Conservation (phyloP, 2,329 filamentous ascomycete species). For the Gyromitra esculenta region DNA sequence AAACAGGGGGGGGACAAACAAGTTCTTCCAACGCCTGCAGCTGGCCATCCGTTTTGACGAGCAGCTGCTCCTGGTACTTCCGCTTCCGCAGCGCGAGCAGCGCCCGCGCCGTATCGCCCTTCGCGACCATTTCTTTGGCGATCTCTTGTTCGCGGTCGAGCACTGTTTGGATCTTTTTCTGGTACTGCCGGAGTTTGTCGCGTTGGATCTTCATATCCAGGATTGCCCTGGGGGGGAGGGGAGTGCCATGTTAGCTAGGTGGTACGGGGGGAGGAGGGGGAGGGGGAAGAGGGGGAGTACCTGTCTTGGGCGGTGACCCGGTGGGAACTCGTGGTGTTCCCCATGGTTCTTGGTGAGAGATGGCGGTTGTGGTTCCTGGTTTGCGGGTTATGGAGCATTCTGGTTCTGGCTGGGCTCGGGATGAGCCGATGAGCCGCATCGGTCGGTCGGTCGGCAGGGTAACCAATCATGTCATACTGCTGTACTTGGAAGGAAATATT, state of each 20-base stretch:
- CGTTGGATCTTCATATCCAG: constrained; percentile 63
- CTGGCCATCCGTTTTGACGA: constrained; percentile 80
- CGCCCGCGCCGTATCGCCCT: constrained; percentile 77
- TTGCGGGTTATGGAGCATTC: neutral
- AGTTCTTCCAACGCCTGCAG: constrained; percentile 71
- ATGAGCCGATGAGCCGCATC: constrained; percentile 30
- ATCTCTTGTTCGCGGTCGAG: constrained; percentile 77
- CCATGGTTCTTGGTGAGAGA: constrained; percentile 77
- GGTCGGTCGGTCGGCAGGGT: neutral
- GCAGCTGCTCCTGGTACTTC: constrained; percentile 80
- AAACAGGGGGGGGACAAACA: constrained; percentile 62
- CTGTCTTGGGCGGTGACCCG: constrained; percentile 67
- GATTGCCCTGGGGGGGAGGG: constrained; percentile 44
- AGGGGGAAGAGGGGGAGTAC: constrained; percentile 15
- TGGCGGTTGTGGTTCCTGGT: neutral
- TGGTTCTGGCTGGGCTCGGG: neutral
- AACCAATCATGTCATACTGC: neutral
- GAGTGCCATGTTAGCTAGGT: neutral
- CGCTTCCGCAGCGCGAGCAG: constrained; percentile 86
- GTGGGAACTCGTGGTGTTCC: constrained; percentile 70
- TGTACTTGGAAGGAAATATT: neutral
- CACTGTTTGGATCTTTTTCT: constrained; percentile 64
- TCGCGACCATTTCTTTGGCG: constrained; percentile 76
- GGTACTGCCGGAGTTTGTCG: constrained; percentile 81
- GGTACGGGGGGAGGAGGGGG: neutral